Evolutionary conservation across 1,284 basidiomycete species (phyloP), one percentile per base, ranked within the genome.

Genomic region (Ganoderma lucidum): DNA sequence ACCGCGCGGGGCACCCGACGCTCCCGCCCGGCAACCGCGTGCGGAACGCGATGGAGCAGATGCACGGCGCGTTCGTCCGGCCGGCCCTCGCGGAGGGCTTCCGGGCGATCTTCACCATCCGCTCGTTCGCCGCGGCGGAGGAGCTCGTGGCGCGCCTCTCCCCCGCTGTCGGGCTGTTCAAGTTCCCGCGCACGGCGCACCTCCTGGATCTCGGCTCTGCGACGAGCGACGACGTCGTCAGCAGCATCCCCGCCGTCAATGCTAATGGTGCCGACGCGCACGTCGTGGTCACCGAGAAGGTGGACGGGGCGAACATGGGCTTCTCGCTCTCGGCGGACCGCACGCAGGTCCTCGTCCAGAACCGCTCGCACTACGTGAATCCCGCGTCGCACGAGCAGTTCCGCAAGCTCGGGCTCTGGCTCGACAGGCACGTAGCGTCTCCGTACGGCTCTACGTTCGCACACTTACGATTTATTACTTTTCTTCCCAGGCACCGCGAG

Each of bases 261-360:
- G 10, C 28, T 23, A 28, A 17, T 28, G 45, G 53, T 35, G 41
- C 6, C 2, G 67, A 63, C 45, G 63, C 48, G 55, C 73, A 78
- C 61, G 80, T 87, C 60, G 79, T 87, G 23, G 82, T 90, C 73
- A 89, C 88, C 3, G 89, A 91, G 74, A 90, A 91, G 75, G 82
- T 90, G 51, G 89, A 90, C 78, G 89, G 89, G 9, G 88, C 89
- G 37, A 90, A 91, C 77, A 86, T 90, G 84, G 89, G 88, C 5
- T 85, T 91, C 76, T 88, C 87, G 30, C 82, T 90, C 39, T 86
- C 86, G 5, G 76, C 81, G 3, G 83, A 85, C 73, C 78, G 84
- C 23, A 77, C 79, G 17, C 79, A 80, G n/a, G 81, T 90, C 64
- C 66, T 87, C 42, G 83, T 88, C 1, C 89, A 91, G 77, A 91